Base-by-base conservation (phyloP, 805 yeast species). In the Cyberlindnera veronae region DNA sequence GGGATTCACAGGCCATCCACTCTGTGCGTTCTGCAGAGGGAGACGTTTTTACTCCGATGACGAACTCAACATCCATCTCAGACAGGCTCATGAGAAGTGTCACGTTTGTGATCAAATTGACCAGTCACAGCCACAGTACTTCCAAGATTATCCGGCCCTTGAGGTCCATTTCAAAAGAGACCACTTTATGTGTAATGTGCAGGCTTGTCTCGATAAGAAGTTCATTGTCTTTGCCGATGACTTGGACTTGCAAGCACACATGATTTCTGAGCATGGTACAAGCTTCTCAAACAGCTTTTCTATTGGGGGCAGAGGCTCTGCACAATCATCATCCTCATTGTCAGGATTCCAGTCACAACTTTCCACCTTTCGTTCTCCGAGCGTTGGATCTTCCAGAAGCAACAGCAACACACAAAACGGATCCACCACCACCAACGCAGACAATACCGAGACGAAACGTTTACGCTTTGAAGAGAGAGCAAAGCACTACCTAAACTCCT, bases 181-280 rank as follows among this genome's bases (percentile, higher is more conserved):
- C 30, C 99, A 93, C 62, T 87, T 69, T 61, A 78, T 79, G 13
- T 93, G 99, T 64, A 70, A 74, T 23, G 83, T 84, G 15, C 85
- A 77, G 34, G 55, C 74, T 11, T 93, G 99, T 64, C 62, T 90
- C 34, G 98, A 90, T 41, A 80, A 84, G 61, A 85, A 86, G 58
- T 91, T 93, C 64, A 93, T 93, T 17, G 99, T 91, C 1, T 93
- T 93, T 58, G 75, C 81, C 17, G 91, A 88, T 46, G 93, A 85
- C 38, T 62, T 89, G 40, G 97, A 89, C 51, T 68, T 93, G 39
- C 82, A 84, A 39, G 90, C 95, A 2, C 99, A 93, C 62, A 81
- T 88, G 79, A 63, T 88, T 34, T 76, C 79, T 48, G 91, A 84
- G 51, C 99, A 93, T 32, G 79, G 84, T 3, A 74, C 75, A 5